phyloP scores from a whole-genome alignment of 2,329 filamentous ascomycete genomes.

The Colletotrichum phormii region DNA sequence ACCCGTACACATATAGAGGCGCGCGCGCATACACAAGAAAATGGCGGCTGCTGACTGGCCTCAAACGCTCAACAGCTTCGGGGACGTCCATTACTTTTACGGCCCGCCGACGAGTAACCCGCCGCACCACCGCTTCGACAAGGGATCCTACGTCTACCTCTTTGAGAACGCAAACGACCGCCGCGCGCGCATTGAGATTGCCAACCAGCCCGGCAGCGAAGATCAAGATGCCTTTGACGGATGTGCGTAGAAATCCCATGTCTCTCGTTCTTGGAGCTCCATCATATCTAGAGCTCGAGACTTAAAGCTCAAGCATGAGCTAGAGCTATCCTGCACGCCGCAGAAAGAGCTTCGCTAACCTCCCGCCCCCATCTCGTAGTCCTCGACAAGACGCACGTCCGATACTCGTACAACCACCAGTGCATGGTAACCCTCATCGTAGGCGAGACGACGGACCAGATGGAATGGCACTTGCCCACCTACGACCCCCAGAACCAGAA shows the following conservation, averaged over 20 bases:
- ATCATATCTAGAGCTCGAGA: background rate
- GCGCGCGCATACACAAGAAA: background rate
- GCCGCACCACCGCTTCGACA: conserved; percentile 84
- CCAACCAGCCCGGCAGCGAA: conserved; percentile 78
- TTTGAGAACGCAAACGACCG: conserved; percentile 78
- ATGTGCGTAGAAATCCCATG: conserved; percentile 63
- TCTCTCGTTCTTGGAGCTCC: background rate
- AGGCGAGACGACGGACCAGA: conserved; percentile 62
- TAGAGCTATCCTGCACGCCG: background rate
- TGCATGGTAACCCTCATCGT: conserved; percentile 77
- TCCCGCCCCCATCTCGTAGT: conserved; percentile 55
- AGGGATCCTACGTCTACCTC: conserved; percentile 82
- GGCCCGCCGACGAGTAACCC: conserved; percentile 73
- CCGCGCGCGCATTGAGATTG: conserved; percentile 79
- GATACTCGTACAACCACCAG: conserved; percentile 80
- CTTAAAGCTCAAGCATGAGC: no score
- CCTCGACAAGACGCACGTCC: conserved; percentile 72
- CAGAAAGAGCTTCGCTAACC: background rate
- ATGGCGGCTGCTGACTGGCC: conserved; percentile 43
- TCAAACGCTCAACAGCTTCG: conserved; percentile 66
- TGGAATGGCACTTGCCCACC: conserved; percentile 81
- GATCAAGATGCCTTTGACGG: conserved; percentile 85
- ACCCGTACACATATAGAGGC: background rate
- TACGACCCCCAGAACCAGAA: conserved; percentile 79
- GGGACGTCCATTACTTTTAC: conserved; percentile 84